Conservation (phyloP, 176 grass and related monocot genomes). For the Oryza longistaminata region DNA sequence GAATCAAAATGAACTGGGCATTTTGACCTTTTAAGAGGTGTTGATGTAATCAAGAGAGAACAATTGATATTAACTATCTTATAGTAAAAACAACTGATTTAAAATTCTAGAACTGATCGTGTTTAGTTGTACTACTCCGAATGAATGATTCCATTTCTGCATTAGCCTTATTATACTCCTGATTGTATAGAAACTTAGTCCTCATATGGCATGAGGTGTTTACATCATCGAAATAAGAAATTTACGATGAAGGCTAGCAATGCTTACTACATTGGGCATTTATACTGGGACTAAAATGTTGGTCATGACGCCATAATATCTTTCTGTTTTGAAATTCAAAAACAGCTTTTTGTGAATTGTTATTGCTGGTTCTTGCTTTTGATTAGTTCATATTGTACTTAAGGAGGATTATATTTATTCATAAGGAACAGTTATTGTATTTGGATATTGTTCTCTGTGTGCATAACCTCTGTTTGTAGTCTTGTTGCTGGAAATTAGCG, state of each 20-base stretch:
- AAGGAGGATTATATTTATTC: neutral
- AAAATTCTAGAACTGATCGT: neutral
- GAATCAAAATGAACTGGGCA: neutral
- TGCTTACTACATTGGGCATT: neutral
- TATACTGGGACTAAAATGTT: neutral
- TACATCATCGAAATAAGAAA: neutral
- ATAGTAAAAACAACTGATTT: neutral
- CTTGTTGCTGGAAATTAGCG: neutral
- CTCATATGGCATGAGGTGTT: neutral
- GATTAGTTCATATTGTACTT: neutral
- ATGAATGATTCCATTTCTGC: neutral
- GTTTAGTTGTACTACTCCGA: neutral
- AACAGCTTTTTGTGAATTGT: neutral
- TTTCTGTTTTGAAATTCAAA: neutral
- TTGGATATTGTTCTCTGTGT: neutral
- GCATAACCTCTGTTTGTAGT: constrained; percentile 6
- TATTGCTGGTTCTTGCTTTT: neutral
- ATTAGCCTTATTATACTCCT: neutral
- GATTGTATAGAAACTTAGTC: neutral
- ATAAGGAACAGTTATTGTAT: neutral
- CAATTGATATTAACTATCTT: neutral
- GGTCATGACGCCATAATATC: neutral
- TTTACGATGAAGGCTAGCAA: neutral
- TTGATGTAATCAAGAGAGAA: neutral
- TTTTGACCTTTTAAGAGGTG: neutral